A percentile compares a stretch with the other conserved stretches of the same genome.
Evolutionary conservation across 768 basidiomycete species (phyloP).

Genomic region (Cyclocybe cylindracea): DNA sequence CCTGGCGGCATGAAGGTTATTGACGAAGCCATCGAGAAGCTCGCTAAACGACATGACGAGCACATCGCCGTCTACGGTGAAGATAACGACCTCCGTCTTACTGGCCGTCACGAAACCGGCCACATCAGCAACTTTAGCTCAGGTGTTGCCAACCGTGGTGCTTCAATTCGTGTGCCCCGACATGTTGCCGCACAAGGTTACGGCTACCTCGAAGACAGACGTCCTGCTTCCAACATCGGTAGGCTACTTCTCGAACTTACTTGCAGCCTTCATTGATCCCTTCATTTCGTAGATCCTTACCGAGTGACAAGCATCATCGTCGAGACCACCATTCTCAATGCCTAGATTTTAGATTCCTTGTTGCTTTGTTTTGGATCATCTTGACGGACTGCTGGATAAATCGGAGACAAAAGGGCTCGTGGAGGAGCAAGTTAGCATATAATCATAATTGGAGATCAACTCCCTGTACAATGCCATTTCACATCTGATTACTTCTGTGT

Average conservation of each 20-base stretch:
- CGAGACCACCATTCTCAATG: slow-evolving; percentile 80
- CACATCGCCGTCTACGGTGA: slow-evolving; percentile 98
- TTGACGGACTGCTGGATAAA: slow-evolving; percentile 12
- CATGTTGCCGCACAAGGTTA: slow-evolving; percentile 91
- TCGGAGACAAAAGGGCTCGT: slow-evolving; percentile 8
- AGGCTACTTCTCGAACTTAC: slow-evolving; percentile 25
- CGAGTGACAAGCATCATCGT: slow-evolving; percentile 88
- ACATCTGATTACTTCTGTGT: no score
- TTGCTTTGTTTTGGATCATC: slow-evolving; percentile 10
- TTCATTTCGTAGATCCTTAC: slow-evolving; percentile 73
- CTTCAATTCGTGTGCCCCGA: slow-evolving; percentile 93
- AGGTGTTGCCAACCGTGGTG: slow-evolving; percentile 97
- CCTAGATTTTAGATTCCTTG: slow-evolving; percentile 34
- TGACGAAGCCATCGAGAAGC: slow-evolving; percentile 91
- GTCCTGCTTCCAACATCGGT: slow-evolving; percentile 98
- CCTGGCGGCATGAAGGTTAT: slow-evolving; percentile 91
- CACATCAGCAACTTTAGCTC: slow-evolving; percentile 90
- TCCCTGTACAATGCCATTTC: slow-evolving; percentile 4
- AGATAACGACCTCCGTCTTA: slow-evolving; percentile 95
- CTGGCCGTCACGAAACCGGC: slow-evolving; percentile 96
- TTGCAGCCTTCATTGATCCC: slow-evolving; percentile 4
- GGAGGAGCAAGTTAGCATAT: slow-evolving; percentile 13
- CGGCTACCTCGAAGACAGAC: slow-evolving; percentile 95
- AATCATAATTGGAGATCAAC: slow-evolving; percentile 19
- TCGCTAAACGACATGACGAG: slow-evolving; percentile 86